Conservation (phyloP, 2,329 filamentous ascomycete species). For the Graphiopsis chlorocephala region DNA sequence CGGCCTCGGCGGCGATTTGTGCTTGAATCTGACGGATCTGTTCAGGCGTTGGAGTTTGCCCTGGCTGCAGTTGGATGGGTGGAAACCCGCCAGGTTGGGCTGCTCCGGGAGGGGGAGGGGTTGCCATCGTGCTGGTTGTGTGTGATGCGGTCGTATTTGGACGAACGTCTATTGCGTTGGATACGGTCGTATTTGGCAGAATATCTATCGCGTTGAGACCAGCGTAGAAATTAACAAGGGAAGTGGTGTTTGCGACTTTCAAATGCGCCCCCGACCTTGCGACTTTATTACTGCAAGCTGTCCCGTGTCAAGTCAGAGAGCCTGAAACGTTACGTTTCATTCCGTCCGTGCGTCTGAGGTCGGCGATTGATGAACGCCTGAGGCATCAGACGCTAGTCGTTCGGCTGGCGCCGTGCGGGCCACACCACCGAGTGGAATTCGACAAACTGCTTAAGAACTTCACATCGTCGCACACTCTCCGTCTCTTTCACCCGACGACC, state of each 20-base stretch:
- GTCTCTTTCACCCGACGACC: constrained; percentile 5
- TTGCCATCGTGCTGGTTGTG: constrained; percentile 19
- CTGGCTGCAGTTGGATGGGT: constrained; percentile 28
- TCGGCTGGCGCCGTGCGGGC: background rate
- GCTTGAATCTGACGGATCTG: constrained; percentile 82
- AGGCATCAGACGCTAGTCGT: background rate
- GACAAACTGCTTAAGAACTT: background rate
- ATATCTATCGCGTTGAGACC: background rate
- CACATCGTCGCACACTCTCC: background rate
- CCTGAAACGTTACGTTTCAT: too few species aligned
- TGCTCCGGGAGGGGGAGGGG: constrained; percentile 12
- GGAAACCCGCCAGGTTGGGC: constrained; percentile 12
- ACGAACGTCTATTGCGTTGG: background rate
- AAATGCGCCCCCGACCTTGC: background rate
- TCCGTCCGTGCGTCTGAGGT: background rate
- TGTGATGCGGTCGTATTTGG: background rate
- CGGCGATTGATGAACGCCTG: background rate
- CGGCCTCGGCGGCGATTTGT: constrained; percentile 76
- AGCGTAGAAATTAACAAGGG: background rate
- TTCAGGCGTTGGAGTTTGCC: constrained; percentile 69
- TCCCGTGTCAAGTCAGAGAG: background rate
- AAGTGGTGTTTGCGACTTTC: background rate
- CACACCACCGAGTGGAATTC: background rate
- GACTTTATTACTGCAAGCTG: constrained; percentile 5
- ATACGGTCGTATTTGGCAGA: background rate